Conservation (phyloP, 2,329 filamentous ascomycete species). For the Xylariaceae sp. region DNA sequence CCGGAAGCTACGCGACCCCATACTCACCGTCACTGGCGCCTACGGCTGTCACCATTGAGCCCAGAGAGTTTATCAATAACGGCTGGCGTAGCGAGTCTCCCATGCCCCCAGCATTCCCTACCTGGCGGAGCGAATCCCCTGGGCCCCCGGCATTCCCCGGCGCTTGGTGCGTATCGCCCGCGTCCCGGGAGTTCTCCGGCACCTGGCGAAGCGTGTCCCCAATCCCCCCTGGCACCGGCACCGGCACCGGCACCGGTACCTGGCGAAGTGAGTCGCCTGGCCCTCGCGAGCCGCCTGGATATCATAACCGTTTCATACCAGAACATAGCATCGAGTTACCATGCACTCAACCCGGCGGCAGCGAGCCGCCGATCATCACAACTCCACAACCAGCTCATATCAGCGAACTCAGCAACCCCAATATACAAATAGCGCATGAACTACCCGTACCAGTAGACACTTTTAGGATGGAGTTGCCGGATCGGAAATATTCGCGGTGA, state of each 20-base stretch:
- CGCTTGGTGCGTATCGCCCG: no score
- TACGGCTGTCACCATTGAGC: not conserved
- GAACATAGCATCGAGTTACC: constrained; percentile 5
- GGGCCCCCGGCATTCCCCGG: no score
- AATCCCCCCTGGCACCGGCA: no score
- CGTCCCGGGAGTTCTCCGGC: no score
- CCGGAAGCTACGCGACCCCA: not conserved
- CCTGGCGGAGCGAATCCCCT: no score
- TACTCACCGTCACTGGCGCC: constrained; percentile 8
- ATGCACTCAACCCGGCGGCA: constrained; percentile 5
- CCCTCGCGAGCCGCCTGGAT: constrained; percentile 8
- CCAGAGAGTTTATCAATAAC: constrained; percentile 2
- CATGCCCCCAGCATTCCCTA: no score
- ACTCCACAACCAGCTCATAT: no score
- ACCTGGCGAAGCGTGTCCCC: no score
- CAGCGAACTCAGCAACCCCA: not conserved
- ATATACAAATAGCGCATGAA: constrained; percentile 24
- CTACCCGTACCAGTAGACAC: constrained; percentile 22
- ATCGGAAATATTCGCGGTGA: constrained; percentile 25
- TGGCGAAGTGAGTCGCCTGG: constrained; percentile 15
- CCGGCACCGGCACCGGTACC: not conserved
- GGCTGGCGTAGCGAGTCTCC: not conserved
- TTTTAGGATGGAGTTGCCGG: constrained; percentile 23
- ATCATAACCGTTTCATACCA: constrained; percentile 8
- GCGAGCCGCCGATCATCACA: constrained; percentile 18